phyloP scores from a whole-genome alignment of 2,329 filamentous ascomycete genomes.

The Cercospora canescens region DNA sequence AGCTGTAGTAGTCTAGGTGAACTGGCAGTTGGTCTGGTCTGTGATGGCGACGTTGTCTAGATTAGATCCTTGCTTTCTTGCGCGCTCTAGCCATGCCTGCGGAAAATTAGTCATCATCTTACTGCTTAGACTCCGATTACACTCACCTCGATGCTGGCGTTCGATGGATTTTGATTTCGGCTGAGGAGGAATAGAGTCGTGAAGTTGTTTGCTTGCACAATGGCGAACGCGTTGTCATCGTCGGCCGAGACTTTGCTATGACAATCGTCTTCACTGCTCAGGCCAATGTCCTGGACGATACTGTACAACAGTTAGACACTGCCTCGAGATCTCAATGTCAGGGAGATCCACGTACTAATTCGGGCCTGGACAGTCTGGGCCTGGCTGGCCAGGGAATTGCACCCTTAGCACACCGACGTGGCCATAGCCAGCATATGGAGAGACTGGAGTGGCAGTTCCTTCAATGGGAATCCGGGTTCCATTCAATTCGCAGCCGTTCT shows the following conservation, averaged over 20 bases:
- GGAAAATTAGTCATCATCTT: background rate
- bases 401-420: constrained; percentile 22
- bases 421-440: constrained; percentile 19
- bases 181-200: constrained; percentile 26
- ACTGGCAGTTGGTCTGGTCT: constrained; percentile 21
- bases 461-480: constrained; percentile 18
- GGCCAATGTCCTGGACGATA: constrained; percentile 14
- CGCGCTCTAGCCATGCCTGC: constrained; percentile 22
- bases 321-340: background rate
- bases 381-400: constrained; percentile 22
- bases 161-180: constrained; percentile 21
- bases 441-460: constrained; percentile 22
- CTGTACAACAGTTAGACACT: background rate
- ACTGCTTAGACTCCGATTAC: too few species aligned
- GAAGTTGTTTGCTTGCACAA: constrained; percentile 26
- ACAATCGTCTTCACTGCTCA: background rate
- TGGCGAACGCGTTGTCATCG: constrained; percentile 22
- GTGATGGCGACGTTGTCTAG: constrained; percentile 19
- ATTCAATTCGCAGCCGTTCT: constrained; percentile 21
- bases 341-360: constrained; percentile 16
- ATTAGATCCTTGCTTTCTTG: constrained; percentile 21
- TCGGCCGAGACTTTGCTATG: constrained; percentile 3
- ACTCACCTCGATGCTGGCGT: constrained; percentile 23
- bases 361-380: constrained; percentile 24
- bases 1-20: constrained; percentile 8